A percentile compares a stretch with the other conserved stretches of the same genome.
phyloP scores from a whole-genome alignment of 805 yeast species.

The Sugiyamaella valdiviana region DNA sequence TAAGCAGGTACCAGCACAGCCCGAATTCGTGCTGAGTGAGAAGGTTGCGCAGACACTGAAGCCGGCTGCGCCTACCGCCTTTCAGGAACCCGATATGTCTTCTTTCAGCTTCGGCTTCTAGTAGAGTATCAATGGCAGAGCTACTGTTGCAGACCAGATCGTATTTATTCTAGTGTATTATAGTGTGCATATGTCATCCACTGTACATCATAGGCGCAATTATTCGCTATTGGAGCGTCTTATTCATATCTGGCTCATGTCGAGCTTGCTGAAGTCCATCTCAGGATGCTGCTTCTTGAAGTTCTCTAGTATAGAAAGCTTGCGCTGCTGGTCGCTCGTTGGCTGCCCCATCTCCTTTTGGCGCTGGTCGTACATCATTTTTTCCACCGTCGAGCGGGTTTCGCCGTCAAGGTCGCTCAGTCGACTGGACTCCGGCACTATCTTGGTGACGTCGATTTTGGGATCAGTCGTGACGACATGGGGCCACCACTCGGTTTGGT shows the following conservation, averaged over 20 bases:
- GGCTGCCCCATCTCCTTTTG: constrained; percentile 38
- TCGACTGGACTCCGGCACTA: constrained; percentile 38
- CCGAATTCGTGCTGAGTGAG: constrained; percentile 1
- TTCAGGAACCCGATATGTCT: constrained; percentile 73
- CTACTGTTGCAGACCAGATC: background rate
- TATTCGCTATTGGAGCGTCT: too few species aligned
- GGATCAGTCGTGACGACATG: constrained; percentile 34
- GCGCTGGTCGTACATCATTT: constrained; percentile 43
- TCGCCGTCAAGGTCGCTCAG: constrained; percentile 38
- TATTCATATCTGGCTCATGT: background rate
- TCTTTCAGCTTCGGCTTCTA: constrained; percentile 50
- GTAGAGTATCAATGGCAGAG: background rate
- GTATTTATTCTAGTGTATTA: background rate
- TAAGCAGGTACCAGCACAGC: background rate
- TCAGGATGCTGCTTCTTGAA: constrained; percentile 42
- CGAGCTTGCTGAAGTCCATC: constrained; percentile 34
- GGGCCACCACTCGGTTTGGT: constrained; percentile 43
- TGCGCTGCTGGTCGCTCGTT: constrained; percentile 33
- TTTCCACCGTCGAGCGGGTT: constrained; percentile 40
- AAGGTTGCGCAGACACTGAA: background rate
- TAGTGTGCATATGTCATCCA: too few species aligned
- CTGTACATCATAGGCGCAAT: too few species aligned
- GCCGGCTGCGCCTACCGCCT: constrained; percentile 22
- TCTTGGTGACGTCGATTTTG: constrained; percentile 36
- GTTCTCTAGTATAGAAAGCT: constrained; percentile 31